Conservation (phyloP, 768 basidiomycete genomes). For the Porphyrellus cyaneotinctus region DNA sequence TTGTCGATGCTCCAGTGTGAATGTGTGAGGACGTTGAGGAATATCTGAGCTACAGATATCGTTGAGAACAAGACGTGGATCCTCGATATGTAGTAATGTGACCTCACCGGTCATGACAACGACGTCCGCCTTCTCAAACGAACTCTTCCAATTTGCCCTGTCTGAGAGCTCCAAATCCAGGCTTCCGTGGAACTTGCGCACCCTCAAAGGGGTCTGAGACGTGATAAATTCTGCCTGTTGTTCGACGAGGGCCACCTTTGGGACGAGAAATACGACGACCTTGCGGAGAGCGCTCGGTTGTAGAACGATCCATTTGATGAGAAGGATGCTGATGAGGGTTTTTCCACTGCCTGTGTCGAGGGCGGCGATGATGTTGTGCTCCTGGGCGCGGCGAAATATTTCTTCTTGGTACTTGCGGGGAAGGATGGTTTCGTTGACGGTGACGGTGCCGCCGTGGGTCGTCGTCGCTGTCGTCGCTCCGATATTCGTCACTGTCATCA, state of each 20-base stretch:
- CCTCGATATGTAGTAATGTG: not conserved
- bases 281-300: conserved; percentile 50
- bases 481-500: conserved; percentile 24
- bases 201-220: conserved; percentile 60
- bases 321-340: conserved; percentile 54
- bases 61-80: conserved; percentile 3
- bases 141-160: conserved; percentile 56
- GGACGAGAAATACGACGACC: conserved; percentile 76
- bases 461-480: conserved; percentile 20
- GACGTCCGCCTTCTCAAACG: conserved; percentile 64
- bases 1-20: conserved; percentile 73
- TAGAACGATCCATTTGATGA: conserved; percentile 71
- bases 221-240: conserved; percentile 72
- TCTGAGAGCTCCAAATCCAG: conserved; percentile 71
- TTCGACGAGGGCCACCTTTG: conserved; percentile 79
- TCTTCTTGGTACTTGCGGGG: conserved; percentile 55
- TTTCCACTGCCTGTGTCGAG: conserved; percentile 61
- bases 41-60: conserved; percentile 63
- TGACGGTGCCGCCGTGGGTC: conserved; percentile 22
- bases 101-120: conserved; percentile 79
- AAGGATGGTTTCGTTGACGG: conserved; percentile 37
- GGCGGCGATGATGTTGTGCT: conserved; percentile 53
- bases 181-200: conserved; percentile 66
- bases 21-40: conserved; percentile 75
- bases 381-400: conserved; percentile 48